A percentile compares a stretch with the other conserved stretches of the same genome.
Evolutionary conservation across 1,139 yeast genomes (phyloP).

Genomic region (Wickerhamiella pararugosa): DNA sequence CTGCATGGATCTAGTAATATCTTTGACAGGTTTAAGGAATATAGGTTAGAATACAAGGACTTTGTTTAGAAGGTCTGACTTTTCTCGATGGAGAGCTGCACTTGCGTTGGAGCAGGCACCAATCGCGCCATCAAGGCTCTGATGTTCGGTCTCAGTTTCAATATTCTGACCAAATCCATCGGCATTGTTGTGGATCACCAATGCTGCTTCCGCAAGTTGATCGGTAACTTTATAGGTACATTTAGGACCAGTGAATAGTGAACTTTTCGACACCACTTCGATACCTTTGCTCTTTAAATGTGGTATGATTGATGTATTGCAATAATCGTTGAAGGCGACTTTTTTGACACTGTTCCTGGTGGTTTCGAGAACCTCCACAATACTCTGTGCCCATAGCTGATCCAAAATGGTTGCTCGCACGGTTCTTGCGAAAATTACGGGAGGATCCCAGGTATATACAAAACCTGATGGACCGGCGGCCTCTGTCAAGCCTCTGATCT

Average conservation of each 20-base stretch:
- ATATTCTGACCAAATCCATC: slow-evolving; percentile 15
- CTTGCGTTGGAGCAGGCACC: slow-evolving; percentile 13
- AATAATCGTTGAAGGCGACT: slow-evolving; percentile 13
- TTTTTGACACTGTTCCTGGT: not conserved
- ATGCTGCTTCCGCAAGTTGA: not conserved
- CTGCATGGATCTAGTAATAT: no score
- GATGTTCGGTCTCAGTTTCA: slow-evolving; percentile 9
- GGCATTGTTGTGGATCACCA: slow-evolving; percentile 13
- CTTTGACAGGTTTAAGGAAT: no score
- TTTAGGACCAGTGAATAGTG: slow-evolving; percentile 3
- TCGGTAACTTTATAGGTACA: not conserved
- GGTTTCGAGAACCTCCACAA: slow-evolving; percentile 1
- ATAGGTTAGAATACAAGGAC: no score
- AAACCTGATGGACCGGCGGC: slow-evolving; percentile 5
- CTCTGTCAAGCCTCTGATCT: slow-evolving; percentile 7
- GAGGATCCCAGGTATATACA: slow-evolving; percentile 16
- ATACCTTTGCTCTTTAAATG: slow-evolving; percentile 1
- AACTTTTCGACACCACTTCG: slow-evolving; percentile 7
- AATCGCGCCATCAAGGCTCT: slow-evolving; percentile 15
- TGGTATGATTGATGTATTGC: slow-evolving; percentile 8
- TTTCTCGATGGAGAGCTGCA: slow-evolving; percentile 8
- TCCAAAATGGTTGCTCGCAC: slow-evolving; percentile 10
- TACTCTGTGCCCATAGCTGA: slow-evolving; percentile 10
- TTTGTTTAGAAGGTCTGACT: slow-evolving; percentile 1
- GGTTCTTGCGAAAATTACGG: slow-evolving; percentile 12